A percentile compares a stretch with the other conserved stretches of the same genome.
These are phyloP conservation scores for Platanus orientalis DNA, from an alignment of 164 flowering plant species.

Conservation along the genomic window DNA sequence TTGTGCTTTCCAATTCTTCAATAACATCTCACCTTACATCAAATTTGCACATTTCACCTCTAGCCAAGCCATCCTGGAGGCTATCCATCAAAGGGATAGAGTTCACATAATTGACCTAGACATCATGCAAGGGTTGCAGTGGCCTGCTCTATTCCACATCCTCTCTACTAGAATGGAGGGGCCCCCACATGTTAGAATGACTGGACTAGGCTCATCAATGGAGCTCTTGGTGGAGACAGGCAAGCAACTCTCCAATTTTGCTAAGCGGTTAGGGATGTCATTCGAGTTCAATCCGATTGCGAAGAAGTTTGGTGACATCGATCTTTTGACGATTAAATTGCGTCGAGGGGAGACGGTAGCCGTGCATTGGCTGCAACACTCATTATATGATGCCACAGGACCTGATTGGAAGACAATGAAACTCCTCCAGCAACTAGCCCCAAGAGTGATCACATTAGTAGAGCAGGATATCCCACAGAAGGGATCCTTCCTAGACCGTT, in stretches of 20 bases:
- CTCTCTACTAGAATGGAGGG: conserved; percentile 61
- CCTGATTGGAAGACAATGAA: conserved; percentile 63
- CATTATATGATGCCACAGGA: conserved; percentile 57
- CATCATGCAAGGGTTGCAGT: conserved; percentile 76
- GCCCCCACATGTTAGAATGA: conserved; percentile 59
- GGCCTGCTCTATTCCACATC: conserved; percentile 76
- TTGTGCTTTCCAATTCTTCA: conserved; percentile 51
- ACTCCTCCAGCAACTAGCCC: conserved; percentile 39
- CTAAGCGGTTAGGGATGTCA: conserved; percentile 53
- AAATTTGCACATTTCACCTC: conserved; percentile 81
- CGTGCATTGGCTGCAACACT: conserved; percentile 68
- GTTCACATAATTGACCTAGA: conserved; percentile 79
- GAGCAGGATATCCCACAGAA: conserved; percentile 50
- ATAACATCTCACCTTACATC: conserved; percentile 58
- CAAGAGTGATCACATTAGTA: conserved; percentile 54
- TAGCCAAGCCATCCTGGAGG: conserved; percentile 75
- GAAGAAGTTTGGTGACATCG: conserved; percentile 40
- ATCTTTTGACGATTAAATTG: conserved; percentile 26
- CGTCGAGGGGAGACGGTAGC: conserved; percentile 52
- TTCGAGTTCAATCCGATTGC: conserved; percentile 68
- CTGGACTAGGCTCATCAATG: conserved; percentile 54
- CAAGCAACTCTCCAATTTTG: conserved; percentile 53
- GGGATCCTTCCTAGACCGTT: conserved; percentile 61
- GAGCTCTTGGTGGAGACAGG: conserved; percentile 55
- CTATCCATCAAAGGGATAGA: conserved; percentile 43